Evolutionary conservation across 192 early-diverging fungal species (phyloP), one percentile per base, ranked within the genome.

Genomic region (Rhizophagus sp.): DNA sequence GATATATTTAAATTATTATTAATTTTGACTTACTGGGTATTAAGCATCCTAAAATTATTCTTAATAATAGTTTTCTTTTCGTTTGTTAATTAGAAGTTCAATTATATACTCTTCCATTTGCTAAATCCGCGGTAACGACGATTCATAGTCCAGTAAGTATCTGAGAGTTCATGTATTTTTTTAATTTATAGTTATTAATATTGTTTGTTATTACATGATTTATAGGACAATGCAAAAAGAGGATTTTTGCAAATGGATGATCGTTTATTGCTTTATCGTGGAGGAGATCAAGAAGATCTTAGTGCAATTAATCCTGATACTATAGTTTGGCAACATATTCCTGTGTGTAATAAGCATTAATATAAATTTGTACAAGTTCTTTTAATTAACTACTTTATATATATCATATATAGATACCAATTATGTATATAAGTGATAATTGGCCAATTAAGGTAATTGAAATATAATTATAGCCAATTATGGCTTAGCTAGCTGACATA

Each of bases 381-480:
- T 41, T 70, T 70, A 70, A 22, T 36, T 36, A 34, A 41, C 15
- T 41, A 15, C 24, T 61, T 62, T n/a, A 22, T 41, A 62, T 74
- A 13, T 49, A 27, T 19, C 2, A n/a, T 30, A 36, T 36, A 15
- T 83, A 93, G 86, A 87, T 93, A 61, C 94, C 94, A 1, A 81
- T 82, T 13, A 90, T 92, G 78, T 96, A 96, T 77, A 86, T 96
- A 50, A 88, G 90, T 13, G 88, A 89, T 61, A 93, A 95, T 76
- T 96, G 95, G 95, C 95, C 95, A 12, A 93, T 96, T 44, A 85
- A 88, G 76, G 93, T 94, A 87, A 57, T 25, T 36, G 34, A 22
- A 57, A 22, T 57, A 57, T 57, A 41, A 41, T 41, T 41, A 41
- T 41, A 8, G 39, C 39, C 5, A 7, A 41, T 41, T 41, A 41